Conservation (phyloP, 352 stramenopile genomes). For the Globisporangium camurandrum region DNA sequence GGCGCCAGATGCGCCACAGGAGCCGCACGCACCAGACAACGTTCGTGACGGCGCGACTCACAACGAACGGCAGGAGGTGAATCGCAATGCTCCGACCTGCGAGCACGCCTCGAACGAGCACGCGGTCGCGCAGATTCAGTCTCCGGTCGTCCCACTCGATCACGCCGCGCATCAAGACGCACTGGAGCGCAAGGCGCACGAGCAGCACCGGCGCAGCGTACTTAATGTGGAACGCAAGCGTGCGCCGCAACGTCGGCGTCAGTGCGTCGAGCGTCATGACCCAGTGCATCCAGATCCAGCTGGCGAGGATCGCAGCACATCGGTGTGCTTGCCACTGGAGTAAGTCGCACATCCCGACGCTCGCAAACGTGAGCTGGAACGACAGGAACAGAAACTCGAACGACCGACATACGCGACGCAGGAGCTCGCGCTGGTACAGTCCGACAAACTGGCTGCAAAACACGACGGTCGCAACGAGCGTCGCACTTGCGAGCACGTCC, state of each 20-base stretch:
- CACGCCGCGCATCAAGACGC: slow-evolving; percentile 2
- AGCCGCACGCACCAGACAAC: slow-evolving; percentile 9
- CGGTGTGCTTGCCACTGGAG: slow-evolving; percentile 8
- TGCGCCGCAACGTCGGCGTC: slow-evolving; percentile 5
- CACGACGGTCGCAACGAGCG: background rate
- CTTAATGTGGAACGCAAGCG: slow-evolving; percentile 4
- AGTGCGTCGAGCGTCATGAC: slow-evolving; percentile 17
- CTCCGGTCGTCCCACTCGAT: slow-evolving; percentile 3
- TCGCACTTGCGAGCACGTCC: background rate
- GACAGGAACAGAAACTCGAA: slow-evolving; percentile 15
- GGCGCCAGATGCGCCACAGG: slow-evolving; percentile 7
- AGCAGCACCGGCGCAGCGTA: slow-evolving; percentile 3
- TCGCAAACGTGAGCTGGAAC: slow-evolving; percentile 13
- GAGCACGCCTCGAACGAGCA: slow-evolving; percentile 2
- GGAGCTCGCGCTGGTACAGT: slow-evolving; percentile 13
- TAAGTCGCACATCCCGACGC: slow-evolving; percentile 7
- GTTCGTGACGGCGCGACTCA: slow-evolving; percentile 4
- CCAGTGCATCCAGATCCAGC: slow-evolving; percentile 16
- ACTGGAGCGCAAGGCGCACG: slow-evolving; percentile 8
- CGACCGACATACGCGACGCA: slow-evolving; percentile 8
- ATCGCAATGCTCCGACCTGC: background rate
- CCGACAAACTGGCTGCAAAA: slow-evolving; percentile 8
- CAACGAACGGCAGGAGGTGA: slow-evolving; percentile 4
- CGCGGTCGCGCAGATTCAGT: slow-evolving; percentile 7
- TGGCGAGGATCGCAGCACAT: background rate